Evolutionary conservation across 163 green algal genomes (phyloP).

Genomic region (Dunaliella salina): DNA sequence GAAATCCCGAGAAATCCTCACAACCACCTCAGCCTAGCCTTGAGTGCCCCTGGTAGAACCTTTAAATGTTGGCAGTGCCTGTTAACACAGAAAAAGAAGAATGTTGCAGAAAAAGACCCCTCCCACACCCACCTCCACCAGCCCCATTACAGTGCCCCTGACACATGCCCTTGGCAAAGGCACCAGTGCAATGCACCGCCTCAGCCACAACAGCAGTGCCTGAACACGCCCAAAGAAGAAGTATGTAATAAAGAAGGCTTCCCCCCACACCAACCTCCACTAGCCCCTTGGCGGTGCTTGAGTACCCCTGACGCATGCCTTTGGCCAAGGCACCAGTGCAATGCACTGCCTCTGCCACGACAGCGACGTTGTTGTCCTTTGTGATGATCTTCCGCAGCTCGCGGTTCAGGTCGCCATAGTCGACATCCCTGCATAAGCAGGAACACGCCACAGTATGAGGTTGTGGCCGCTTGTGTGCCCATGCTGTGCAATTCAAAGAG

Average conservation of each 20-base stretch:
- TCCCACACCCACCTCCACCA: slow-evolving; percentile 13
- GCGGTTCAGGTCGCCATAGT: slow-evolving; percentile 78
- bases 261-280: slow-evolving; percentile 7
- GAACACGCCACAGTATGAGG: no score
- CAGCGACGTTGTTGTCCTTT: slow-evolving; percentile 65
- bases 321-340: slow-evolving; percentile 65
- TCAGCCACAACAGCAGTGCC: slow-evolving; percentile 51
- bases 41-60: slow-evolving; percentile 59
- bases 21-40: slow-evolving; percentile 8
- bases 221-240: no score
- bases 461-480: no score
- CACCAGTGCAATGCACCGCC: slow-evolving; percentile 61
- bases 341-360: slow-evolving; percentile 67
- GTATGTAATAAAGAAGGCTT: no score
- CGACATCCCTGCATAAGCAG: slow-evolving; percentile 36
- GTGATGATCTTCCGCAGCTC: slow-evolving; percentile 78
- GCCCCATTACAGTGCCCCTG: slow-evolving; percentile 35
- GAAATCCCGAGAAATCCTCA: no score
- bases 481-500: no score
- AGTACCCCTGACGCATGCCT: slow-evolving; percentile 68
- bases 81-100: no score
- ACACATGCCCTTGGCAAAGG: slow-evolving; percentile 70
- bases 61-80: no score
- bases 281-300: slow-evolving; percentile 30
- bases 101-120: no score